Evolutionary conservation across 2,329 filamentous ascomycete genomes (phyloP).

Genomic region (Sporothrix pseudoabietina): DNA sequence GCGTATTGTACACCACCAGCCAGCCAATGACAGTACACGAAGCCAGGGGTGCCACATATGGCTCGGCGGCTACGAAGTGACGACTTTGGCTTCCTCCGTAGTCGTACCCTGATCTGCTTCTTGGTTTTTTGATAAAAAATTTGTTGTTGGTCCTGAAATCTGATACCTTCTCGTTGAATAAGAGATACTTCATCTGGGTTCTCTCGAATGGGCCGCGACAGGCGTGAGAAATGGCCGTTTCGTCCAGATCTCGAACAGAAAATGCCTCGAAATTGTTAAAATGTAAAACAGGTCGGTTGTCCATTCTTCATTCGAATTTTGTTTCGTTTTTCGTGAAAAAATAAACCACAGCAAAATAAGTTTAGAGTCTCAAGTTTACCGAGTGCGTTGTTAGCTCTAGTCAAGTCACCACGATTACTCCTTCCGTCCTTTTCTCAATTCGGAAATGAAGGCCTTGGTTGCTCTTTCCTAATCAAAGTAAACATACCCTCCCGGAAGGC

Average conservation of each 20-base stretch:
- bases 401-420: background rate
- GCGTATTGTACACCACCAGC: background rate
- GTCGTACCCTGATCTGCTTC: background rate
- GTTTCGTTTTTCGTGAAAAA: background rate
- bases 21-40: conserved; percentile 29
- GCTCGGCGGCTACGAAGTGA: conserved; percentile 29
- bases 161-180: background rate
- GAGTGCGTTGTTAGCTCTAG: no score
- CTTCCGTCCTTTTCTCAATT: background rate
- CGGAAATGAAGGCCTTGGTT: background rate
- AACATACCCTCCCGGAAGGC: background rate
- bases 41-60: conserved; percentile 1
- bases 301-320: background rate
- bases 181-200: background rate
- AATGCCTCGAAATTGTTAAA: background rate
- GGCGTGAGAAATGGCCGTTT: conserved; percentile 14
- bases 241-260: background rate
- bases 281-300: background rate
- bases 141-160: no score
- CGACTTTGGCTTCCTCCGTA: background rate
- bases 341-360: no score
- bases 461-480: background rate
- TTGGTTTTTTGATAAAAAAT: background rate
- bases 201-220: conserved; percentile 6
- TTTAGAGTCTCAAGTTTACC: no score